Evolutionary conservation across 148 eudicot genomes (phyloP), one percentile per base, ranked within the genome.

Genomic region (Pouteria glomerata): DNA sequence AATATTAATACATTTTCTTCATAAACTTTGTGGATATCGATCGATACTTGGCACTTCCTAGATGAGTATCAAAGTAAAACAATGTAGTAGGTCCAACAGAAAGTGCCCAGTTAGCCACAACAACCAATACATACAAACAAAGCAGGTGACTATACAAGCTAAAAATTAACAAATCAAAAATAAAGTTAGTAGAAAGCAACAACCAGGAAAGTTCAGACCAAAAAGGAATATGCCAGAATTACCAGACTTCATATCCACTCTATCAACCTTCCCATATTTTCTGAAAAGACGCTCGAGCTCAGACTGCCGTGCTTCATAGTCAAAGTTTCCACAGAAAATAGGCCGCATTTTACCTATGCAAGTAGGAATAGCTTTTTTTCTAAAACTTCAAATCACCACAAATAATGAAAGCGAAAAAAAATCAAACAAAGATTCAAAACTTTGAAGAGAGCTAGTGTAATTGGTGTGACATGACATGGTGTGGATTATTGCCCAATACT

Each of bases 191-290:
- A 42, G 14, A 74, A 66, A 16, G 47, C 34, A 57, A 52, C 1
- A 51, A n/a, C 57, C 15, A 57, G 19, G 8, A 8, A 27, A 42
- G 30, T 3, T 7, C 34, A 48, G 72, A 11, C 6, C 13, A 39
- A 26, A 27, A 39, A 57, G 33, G 15, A 59, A 37, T 16, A 19
- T 27, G 68, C 26, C 19, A 42, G 68, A 59, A 68, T 77, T 82
- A 86, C 90, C 90, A 58, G 83, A 79, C 73, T 86, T 86, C 87
- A 86, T 80, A 76, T 87, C 88, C 71, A 87, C 88, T 80, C 88
- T 82, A 50, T 87, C 90, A 74, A 87, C 86, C 64, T 82, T 87
- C 67, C 90, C 90, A 78, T 84, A 87, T 47, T 80, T 75, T 66
- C 70, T 80, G 66, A 87, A 87, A 53, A 87, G 81, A 23, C 90